Base-by-base conservation (phyloP, 257 asterid species). In the Ilex aquifolium region DNA sequence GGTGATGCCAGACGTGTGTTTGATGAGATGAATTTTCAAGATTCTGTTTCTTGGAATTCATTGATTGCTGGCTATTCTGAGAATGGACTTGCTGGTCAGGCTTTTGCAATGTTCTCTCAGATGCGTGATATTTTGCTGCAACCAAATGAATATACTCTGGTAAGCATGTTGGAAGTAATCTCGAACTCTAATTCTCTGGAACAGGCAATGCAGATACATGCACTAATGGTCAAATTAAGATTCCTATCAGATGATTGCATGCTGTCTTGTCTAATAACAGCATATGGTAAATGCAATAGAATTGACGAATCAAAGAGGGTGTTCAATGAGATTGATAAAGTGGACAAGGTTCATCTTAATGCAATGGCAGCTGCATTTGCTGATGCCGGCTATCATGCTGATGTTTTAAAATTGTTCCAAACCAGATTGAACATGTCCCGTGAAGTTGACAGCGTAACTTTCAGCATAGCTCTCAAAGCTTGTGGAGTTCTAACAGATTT, bases 11-110 rank as follows among this genome's bases (percentile, higher is more conserved):
- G 42, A 30, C 13, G 51, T 12, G 36, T 70, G 56, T 70, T 63
- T 40, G 56, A 54, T 4, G 74, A 58, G 56, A 63, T 64, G 65
- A 39, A 6, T 13, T 39, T 58, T 59, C 61, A 12, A 27, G 65
- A 63, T 58, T 40, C 50, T n/a, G 65, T 70, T 32, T 70, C 69
- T 10, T 70, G 74, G 74, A 63, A 64, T 50, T 63, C 65, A n/a
- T 64, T 63, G 49, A 58, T 63, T 36, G 17, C 69, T n/a, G 69
- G 50, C 17, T 70, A 63, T 44, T 59, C 65, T 42, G 69, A 63
- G 50, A 57, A 63, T 57, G 65, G 65, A 46, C 51, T 14, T 14
- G 42, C 42, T n/a, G 0, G 9, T 31, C 29, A 9, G 39, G 62
- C 68, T 15, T 2, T 64, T 49, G 57, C 69, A 13, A 6, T 64